Evolutionary conservation across 208 protist genomes (phyloP), one percentile per base, ranked within the genome.

Genomic region (Acanthamoeba sp.): DNA sequence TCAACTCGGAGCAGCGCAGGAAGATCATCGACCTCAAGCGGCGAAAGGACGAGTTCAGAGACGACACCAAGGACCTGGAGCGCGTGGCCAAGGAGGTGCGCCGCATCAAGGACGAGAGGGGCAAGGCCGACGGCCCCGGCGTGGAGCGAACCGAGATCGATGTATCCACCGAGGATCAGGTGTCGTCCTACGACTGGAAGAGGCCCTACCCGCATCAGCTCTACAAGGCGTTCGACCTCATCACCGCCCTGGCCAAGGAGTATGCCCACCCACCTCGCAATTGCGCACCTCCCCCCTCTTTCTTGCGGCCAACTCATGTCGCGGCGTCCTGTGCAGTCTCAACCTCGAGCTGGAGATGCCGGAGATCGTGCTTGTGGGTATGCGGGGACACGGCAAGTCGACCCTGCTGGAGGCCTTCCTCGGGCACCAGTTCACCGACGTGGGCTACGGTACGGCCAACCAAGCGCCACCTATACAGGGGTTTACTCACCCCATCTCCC

Each of bases 321-420:
- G n/a, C n/a, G n/a, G n/a, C n/a, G n/a, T n/a, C n/a, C n/a, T n/a
- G n/a, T n/a, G 22, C 73, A 94, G 93, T 48, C 16, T 94, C 1
- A 94, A 71, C 45, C 55, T 94, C 32, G 80, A 78, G 1, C 62
- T 94, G 38, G 50, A 59, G 29, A 59, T 52, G 36, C 93, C 93
- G 10, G 93, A 94, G 93, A 69, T 94, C 48, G 93, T 94, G 9
- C 52, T 94, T 6, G 82, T 94, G 64, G 93, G 93, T 38, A 5
- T 80, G 50, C 50, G 66, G 5, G 93, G 93, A 12, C 93, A 94
- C 0, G 93, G 93, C 62, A 94, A 94, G 93, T 91, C 76, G 3
- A 76, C 93, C 32, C 80, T 94, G 18, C 22, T 94, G 27, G 93
- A 94, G 78, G 62, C 69, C 27, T 76, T 94, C 78, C 62, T 94